These are phyloP conservation scores for Pugionium cornutum DNA, from an alignment of 345 rosid genomes.

Conservation along the genomic window DNA sequence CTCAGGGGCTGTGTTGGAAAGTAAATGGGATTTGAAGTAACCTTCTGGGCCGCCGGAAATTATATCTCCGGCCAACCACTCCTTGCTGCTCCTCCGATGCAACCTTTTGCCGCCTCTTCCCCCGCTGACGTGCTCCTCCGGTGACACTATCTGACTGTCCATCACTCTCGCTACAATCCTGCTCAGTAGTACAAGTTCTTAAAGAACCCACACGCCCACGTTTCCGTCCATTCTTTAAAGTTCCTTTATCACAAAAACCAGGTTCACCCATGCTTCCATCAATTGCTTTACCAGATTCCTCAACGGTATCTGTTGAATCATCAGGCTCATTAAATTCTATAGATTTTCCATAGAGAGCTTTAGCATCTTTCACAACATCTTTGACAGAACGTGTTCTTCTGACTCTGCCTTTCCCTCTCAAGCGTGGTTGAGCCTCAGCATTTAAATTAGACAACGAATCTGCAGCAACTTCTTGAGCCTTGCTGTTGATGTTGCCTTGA, in stretches of 20 bases:
- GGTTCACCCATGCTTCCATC: conserved; percentile 60
- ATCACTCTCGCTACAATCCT: conserved; percentile 66
- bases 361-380: conserved; percentile 76
- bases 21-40: conserved; percentile 41
- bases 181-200: conserved; percentile 56
- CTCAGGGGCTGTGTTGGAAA: conserved; percentile 13
- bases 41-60: conserved; percentile 74
- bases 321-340: conserved; percentile 48
- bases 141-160: conserved; percentile 63
- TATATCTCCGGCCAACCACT: conserved; percentile 55
- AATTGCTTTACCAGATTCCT: conserved; percentile 52
- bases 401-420: conserved; percentile 56
- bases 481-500: conserved; percentile 56
- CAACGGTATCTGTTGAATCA: conserved; percentile 46
- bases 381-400: conserved; percentile 73
- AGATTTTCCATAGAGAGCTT: conserved; percentile 64
- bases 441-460: conserved; percentile 55
- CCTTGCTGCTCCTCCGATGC: conserved; percentile 44
- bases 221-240: conserved; percentile 59
- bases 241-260: conserved; percentile 50
- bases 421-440: conserved; percentile 49
- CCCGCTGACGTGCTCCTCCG: conserved; percentile 49
- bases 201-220: conserved; percentile 58
- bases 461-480: conserved; percentile 48
- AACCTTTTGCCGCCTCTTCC: conserved; percentile 67